A percentile compares a stretch with the other conserved stretches of the same genome.
These are phyloP conservation scores for Canariomyces notabilis DNA, from an alignment of 2,329 filamentous ascomycete species.

Conservation along the genomic window DNA sequence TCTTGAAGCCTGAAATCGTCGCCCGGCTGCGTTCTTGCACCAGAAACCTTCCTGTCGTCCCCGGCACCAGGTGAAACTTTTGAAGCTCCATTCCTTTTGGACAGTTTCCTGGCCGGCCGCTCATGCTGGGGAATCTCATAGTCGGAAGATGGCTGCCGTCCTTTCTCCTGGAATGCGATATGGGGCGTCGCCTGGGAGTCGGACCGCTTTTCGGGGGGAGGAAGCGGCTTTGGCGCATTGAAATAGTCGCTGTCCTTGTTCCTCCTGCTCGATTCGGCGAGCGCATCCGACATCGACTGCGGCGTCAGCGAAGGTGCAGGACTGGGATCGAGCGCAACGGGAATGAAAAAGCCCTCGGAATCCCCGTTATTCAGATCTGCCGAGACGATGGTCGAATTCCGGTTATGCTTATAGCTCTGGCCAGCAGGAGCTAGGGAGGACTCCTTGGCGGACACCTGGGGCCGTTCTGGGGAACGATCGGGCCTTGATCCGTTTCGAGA, in stretches of 20 bases:
- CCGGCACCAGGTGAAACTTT: conserved; percentile 28
- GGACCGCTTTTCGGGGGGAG: conserved; percentile 39
- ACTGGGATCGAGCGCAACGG: conserved; percentile 67
- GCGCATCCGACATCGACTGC: conserved; percentile 46
- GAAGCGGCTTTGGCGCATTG: conserved; percentile 37
- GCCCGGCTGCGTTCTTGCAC: conserved; percentile 29
- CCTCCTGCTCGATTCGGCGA: conserved; percentile 41
- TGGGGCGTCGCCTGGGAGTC: conserved; percentile 67
- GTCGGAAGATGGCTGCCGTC: conserved; percentile 59
- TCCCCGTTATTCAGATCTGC: conserved; percentile 42
- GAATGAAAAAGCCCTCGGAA: conserved; percentile 68
- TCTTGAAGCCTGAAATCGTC: conserved; percentile 78
- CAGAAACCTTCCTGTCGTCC: conserved; percentile 39
- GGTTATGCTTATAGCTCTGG: conserved; percentile 71
- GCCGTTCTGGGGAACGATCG: conserved; percentile 51
- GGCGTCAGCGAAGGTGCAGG: conserved; percentile 53
- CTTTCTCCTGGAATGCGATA: conserved; percentile 86
- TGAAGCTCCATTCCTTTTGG: conserved; percentile 36
- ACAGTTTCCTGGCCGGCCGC: conserved; percentile 43
- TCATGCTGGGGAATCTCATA: conserved; percentile 51
- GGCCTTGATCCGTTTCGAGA: conserved; percentile 51
- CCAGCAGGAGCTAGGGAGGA: conserved; percentile 67
- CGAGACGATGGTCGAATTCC: conserved; percentile 62
- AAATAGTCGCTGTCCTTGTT: conserved; percentile 58
- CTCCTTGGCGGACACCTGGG: conserved; percentile 39